phyloP scores from a whole-genome alignment of 2,329 filamentous ascomycete species.

The Hypoxylon sp. region DNA sequence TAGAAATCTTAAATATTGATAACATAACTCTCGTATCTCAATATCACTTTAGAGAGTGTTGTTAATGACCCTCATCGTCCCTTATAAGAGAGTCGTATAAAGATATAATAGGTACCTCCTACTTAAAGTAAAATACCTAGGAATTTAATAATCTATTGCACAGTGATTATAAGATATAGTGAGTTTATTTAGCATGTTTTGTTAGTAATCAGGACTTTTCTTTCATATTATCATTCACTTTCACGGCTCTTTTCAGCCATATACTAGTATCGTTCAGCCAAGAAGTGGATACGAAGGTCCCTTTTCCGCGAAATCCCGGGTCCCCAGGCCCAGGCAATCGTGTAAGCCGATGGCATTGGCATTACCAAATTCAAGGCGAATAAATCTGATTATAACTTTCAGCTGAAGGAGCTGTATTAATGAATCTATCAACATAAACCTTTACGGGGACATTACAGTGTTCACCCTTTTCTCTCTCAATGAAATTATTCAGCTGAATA shows the following conservation, averaged over 20 bases:
- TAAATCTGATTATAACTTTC: neutral
- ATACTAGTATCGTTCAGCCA: neutral
- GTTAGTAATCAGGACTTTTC: neutral
- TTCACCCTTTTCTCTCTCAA: no score
- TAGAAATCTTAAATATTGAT: neutral
- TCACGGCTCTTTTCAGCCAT: neutral
- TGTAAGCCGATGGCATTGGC: conserved; percentile 11
- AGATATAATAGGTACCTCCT: neutral
- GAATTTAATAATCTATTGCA: neutral
- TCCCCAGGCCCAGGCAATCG: neutral
- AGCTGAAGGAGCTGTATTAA: conserved; percentile 2
- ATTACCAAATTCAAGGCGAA: neutral
- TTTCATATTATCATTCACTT: neutral
- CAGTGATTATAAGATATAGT: neutral
- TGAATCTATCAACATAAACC: neutral
- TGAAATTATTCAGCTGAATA: no score
- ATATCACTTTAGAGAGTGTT: no score
- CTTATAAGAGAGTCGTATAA: neutral
- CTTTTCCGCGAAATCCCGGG: conserved; percentile 10
- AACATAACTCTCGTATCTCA: no score
- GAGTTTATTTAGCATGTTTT: neutral
- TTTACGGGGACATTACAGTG: no score
- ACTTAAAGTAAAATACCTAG: no score
- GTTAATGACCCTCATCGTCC: no score
- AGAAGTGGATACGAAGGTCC: conserved; percentile 3